A percentile compares a stretch with the other conserved stretches of the same genome.
These are phyloP conservation scores for Leucosporidium yakuticum DNA, from an alignment of 768 basidiomycete genomes.

Conservation along the genomic window DNA sequence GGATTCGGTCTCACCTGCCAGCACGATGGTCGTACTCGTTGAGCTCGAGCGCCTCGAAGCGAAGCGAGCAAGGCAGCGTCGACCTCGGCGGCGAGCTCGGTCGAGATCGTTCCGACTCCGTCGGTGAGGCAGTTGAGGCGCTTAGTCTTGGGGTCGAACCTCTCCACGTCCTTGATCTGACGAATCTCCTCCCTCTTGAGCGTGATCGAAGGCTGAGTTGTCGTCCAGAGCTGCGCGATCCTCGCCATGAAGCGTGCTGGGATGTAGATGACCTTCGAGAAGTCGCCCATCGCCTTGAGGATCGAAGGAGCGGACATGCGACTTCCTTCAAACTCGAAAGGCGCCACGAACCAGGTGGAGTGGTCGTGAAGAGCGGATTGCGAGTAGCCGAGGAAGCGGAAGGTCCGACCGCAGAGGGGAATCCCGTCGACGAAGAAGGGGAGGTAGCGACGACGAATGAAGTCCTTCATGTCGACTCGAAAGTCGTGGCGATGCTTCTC, in stretches of 20 bases:
- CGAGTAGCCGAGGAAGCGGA: slow-evolving; percentile 25
- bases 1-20: slow-evolving; percentile 37
- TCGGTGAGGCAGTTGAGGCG: slow-evolving; percentile 59
- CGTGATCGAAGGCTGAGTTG: background rate
- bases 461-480: slow-evolving; percentile 56
- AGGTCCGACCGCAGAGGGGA: slow-evolving; percentile 30
- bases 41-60: slow-evolving; percentile 38
- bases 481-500: slow-evolving; percentile 67
- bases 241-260: slow-evolving; percentile 57
- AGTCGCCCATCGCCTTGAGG: slow-evolving; percentile 62
- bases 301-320: slow-evolving; percentile 57
- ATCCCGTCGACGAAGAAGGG: slow-evolving; percentile 56
- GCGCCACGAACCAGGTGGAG: slow-evolving; percentile 52
- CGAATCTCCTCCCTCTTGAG: slow-evolving; percentile 4
- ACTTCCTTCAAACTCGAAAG: slow-evolving; percentile 53
- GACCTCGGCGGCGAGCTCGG: slow-evolving; percentile 91
- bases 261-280: slow-evolving; percentile 65
- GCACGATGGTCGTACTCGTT: background rate
- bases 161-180: slow-evolving; percentile 3
- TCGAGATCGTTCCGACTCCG: slow-evolving; percentile 97
- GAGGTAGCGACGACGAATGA: slow-evolving; percentile 59
- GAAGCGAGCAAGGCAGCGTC: slow-evolving; percentile 54
- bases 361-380: slow-evolving; percentile 22
- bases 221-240: slow-evolving; percentile 1
- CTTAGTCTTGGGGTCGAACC: background rate